A percentile compares a stretch with the other conserved stretches of the same genome.
Evolutionary conservation across 106 monocot species (phyloP).

Genomic region (Allium fistulosum): DNA sequence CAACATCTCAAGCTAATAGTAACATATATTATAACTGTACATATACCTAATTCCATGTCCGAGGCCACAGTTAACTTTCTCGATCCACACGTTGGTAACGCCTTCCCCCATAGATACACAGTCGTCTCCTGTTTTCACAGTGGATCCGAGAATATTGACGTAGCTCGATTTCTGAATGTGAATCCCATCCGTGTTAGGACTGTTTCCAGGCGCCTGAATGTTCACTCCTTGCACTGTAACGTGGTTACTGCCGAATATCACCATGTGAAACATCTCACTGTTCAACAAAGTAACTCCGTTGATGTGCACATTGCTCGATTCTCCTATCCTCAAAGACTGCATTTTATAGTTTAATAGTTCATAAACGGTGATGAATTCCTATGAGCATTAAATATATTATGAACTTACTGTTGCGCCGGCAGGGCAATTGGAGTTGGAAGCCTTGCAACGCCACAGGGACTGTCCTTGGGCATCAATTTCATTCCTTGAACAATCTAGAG

Average conservation of each 20-base stretch:
- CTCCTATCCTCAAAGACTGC: slow-evolving; percentile 21
- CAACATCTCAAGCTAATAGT: not conserved
- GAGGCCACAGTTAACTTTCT: slow-evolving; percentile 23
- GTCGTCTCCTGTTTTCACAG: slow-evolving; percentile 28
- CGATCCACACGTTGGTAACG: slow-evolving; percentile 17
- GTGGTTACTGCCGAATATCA: slow-evolving; percentile 8
- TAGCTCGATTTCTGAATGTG: slow-evolving; percentile 21
- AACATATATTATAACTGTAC: not conserved
- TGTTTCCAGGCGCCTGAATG: slow-evolving; percentile 17
- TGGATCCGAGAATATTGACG: slow-evolving; percentile 14
- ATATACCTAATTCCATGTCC: slow-evolving; percentile 30
- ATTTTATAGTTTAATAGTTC: not conserved
- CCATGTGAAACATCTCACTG: slow-evolving; percentile 32
- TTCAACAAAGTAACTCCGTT: slow-evolving; percentile 7
- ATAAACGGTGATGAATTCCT: not conserved
- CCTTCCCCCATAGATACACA: slow-evolving; percentile 28
- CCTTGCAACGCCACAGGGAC: slow-evolving; percentile 19
- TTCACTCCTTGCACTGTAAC: slow-evolving; percentile 14
- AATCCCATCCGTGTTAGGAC: slow-evolving; percentile 42
- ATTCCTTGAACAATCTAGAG: slow-evolving; percentile 5
- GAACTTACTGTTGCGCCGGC: slow-evolving; percentile 13
- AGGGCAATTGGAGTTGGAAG: slow-evolving; percentile 10
- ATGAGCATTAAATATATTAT: too few relatives aligned
- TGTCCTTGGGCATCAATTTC: slow-evolving; percentile 19
- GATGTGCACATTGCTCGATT: slow-evolving; percentile 21